Evolutionary conservation across 352 stramenopile species (phyloP).

Genomic region (Hyaloperonospora arabidopsidis): DNA sequence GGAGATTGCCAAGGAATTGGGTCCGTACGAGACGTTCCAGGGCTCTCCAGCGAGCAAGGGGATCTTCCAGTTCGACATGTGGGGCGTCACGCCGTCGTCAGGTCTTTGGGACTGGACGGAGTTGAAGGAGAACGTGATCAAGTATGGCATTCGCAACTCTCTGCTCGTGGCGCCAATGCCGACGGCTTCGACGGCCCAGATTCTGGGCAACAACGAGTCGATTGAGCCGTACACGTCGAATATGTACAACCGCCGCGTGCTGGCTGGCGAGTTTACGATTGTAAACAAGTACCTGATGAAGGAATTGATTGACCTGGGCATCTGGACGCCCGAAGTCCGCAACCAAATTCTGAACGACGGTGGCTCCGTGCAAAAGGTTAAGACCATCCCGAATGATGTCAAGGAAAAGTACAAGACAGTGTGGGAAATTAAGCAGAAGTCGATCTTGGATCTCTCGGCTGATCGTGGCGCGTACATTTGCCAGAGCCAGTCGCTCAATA

Average conservation of each 20-base stretch:
- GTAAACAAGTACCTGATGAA: conserved; percentile 99
- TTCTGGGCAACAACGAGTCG: conserved; percentile 99
- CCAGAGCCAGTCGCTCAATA: conserved; percentile 96
- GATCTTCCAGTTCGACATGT: conserved; percentile 98
- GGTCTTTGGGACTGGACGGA: conserved; percentile 93
- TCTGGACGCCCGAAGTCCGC: conserved; percentile 96
- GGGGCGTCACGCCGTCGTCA: conserved; percentile 90
- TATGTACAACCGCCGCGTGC: conserved; percentile 98
- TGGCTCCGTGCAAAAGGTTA: conserved; percentile 92
- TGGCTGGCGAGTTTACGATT: conserved; percentile 98
- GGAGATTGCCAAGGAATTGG: conserved; percentile 90
- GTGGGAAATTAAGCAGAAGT: conserved; percentile 99
- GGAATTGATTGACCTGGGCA: conserved; percentile 91
- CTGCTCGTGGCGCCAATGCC: conserved; percentile 99
- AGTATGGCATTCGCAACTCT: conserved; percentile 97
- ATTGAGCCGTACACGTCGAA: conserved; percentile 99
- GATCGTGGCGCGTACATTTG: conserved; percentile 98
- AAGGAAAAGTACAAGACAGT: conserved; percentile 99
- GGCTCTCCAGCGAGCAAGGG: conserved; percentile 95
- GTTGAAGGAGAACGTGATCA: conserved; percentile 89
- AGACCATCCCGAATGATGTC: conserved; percentile 65
- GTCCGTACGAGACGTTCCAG: conserved; percentile 94
- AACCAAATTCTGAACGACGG: conserved; percentile 98
- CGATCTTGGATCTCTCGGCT: conserved; percentile 95
- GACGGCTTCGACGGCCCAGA: conserved; percentile 98